These are phyloP conservation scores for Mycena indigotica DNA, from an alignment of 768 basidiomycete species.

Conservation along the genomic window DNA sequence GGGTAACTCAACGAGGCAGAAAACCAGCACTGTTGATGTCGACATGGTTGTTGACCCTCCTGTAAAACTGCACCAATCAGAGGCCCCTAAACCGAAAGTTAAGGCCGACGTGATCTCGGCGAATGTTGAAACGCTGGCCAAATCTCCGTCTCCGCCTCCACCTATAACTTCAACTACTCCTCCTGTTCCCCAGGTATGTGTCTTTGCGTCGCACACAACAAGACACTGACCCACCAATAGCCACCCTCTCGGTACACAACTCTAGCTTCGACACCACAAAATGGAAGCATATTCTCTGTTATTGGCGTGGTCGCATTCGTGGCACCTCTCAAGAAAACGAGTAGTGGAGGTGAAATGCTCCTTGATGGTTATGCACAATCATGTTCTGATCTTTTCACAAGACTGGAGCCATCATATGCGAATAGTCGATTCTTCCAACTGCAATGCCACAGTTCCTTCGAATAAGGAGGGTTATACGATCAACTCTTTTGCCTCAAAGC, in stretches of 20 bases:
- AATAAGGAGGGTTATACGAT: slow-evolving; percentile 33
- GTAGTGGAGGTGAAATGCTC: slow-evolving; percentile 27
- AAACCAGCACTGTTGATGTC: too few species aligned
- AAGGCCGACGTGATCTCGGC: too few species aligned
- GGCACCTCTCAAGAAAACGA: background rate
- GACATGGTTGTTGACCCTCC: too few species aligned
- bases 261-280: background rate
- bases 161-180: too few species aligned
- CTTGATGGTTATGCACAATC: too few species aligned
- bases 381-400: slow-evolving; percentile 3
- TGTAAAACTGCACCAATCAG: too few species aligned
- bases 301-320: slow-evolving; percentile 16
- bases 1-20: too few species aligned
- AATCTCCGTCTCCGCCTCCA: too few species aligned
- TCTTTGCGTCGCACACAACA: background rate
- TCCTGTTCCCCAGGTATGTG: too few species aligned
- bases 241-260: background rate
- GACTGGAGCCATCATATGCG: slow-evolving; percentile 49
- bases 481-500: slow-evolving; percentile 55
- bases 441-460: slow-evolving; percentile 29
- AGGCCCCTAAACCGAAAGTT: too few species aligned
- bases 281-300: background rate
- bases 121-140: too few species aligned
- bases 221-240: background rate
- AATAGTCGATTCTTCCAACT: slow-evolving; percentile 56